These are phyloP conservation scores for Apiotrichum akiyoshidainum DNA, from an alignment of 1,284 basidiomycete genomes.

Conservation along the genomic window DNA sequence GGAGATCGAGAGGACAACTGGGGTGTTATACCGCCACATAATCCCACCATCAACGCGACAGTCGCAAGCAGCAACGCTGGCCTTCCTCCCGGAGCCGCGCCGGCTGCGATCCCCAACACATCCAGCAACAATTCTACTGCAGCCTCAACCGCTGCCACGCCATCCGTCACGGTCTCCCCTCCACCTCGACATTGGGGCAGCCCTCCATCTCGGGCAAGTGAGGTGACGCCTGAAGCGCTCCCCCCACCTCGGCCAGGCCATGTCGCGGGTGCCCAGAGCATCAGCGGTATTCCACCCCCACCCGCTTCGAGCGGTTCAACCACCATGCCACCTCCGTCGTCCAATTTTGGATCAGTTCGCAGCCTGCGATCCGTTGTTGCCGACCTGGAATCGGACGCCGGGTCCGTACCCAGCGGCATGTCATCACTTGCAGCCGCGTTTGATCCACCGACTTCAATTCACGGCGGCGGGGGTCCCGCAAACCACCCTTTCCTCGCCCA, in stretches of 20 bases:
- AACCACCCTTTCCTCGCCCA: constrained; percentile 1
- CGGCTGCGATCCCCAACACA: neutral
- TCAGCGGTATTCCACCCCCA: neutral
- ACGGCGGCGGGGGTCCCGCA: neutral
- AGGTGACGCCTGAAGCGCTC: neutral
- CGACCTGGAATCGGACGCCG: neutral
- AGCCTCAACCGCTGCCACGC: neutral
- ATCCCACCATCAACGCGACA: too few species aligned
- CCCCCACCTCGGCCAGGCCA: neutral
- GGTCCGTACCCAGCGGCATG: neutral
- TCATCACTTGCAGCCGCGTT: neutral
- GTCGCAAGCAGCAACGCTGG: neutral
- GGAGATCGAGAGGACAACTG: constrained; percentile 1
- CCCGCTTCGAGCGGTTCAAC: neutral
- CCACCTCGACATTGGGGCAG: neutral
- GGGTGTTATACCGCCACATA: neutral
- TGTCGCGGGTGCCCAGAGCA: neutral
- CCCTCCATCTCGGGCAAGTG: neutral
- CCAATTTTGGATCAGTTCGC: neutral
- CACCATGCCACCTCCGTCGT: too few species aligned
- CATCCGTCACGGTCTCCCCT: neutral
- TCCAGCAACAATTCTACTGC: neutral
- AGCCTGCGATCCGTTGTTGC: neutral
- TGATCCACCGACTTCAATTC: neutral
- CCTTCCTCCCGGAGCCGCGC: neutral